Conservation (phyloP, 2,329 filamentous ascomycete genomes). For the Cladosporium sp. region DNA sequence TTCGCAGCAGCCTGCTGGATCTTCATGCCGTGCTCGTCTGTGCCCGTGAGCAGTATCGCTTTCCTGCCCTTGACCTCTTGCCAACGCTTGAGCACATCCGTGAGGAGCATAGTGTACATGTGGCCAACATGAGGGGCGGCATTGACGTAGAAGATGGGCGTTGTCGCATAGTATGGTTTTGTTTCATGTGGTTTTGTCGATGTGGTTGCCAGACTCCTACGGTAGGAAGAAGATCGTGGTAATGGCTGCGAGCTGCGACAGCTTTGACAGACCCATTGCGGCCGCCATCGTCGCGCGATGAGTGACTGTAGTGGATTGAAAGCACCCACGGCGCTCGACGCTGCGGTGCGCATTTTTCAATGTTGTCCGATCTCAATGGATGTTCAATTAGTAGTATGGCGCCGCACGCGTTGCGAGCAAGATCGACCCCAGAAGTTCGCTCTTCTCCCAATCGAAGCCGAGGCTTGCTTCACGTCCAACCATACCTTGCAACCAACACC, state of each 20-base stretch:
- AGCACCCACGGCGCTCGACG: slow-evolving; percentile 3
- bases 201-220: slow-evolving; percentile 18
- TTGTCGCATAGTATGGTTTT: slow-evolving; percentile 94
- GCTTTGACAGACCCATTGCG: slow-evolving; percentile 36
- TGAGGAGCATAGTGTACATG: slow-evolving; percentile 86
- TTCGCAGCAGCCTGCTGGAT: slow-evolving; percentile 81
- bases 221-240: not conserved
- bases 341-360: slow-evolving; percentile 12
- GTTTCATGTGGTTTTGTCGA: slow-evolving; percentile 20
- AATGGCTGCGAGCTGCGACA: slow-evolving; percentile 18
- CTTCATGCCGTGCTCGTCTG: slow-evolving; percentile 97
- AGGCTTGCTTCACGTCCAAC: not conserved
- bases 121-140: slow-evolving; percentile 93
- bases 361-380: not conserved
- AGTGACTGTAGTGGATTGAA: slow-evolving; percentile 37
- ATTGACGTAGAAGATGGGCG: slow-evolving; percentile 99
- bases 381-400: not conserved
- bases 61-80: slow-evolving; percentile 70
- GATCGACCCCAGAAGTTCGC: not conserved
- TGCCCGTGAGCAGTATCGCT: slow-evolving; percentile 82
- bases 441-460: not conserved
- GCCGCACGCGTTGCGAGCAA: not conserved
- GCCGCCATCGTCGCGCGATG: slow-evolving; percentile 37
- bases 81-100: slow-evolving; percentile 92
- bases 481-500: not conserved